Conservation (phyloP, 176 grass and related monocot genomes). For the Zea mays region DNA sequence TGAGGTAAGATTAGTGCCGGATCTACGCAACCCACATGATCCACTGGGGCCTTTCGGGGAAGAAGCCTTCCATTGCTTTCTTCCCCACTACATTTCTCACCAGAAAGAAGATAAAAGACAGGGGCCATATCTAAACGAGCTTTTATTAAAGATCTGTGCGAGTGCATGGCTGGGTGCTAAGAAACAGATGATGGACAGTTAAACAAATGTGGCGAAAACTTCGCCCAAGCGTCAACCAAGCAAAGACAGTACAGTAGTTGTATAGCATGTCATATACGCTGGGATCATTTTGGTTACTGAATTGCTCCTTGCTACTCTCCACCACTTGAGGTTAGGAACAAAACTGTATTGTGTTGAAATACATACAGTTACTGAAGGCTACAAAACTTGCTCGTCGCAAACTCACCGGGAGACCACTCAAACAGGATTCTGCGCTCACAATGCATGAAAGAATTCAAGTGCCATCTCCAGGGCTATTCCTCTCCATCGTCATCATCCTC, state of each 20-base stretch:
- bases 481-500: conserved; percentile 76
- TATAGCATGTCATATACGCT: conserved; percentile 28
- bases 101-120: conserved; percentile 36
- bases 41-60: conserved; percentile 42
- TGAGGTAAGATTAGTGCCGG: conserved; percentile 75
- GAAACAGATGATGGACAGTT: conserved; percentile 25
- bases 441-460: conserved; percentile 12
- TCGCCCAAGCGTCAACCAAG: conserved; percentile 29
- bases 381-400: conserved; percentile 47
- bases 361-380: conserved; percentile 39
- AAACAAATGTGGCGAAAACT: conserved; percentile 35
- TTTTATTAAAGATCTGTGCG: conserved; percentile 44
- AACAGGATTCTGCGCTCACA: conserved; percentile 8
- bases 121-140: conserved; percentile 35
- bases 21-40: conserved; percentile 87
- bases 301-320: neutral
- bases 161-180: conserved; percentile 44
- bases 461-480: conserved; percentile 32
- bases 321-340: conserved; percentile 25
- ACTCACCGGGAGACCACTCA: conserved; percentile 35
- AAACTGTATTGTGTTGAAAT: conserved; percentile 31
- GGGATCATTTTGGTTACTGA: conserved; percentile 3
- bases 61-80: conserved; percentile 41
- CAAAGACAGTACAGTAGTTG: conserved; percentile 2
- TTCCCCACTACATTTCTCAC: conserved; percentile 47